Evolutionary conservation across 352 stramenopile genomes (phyloP), one percentile per base, ranked within the genome.

Genomic region (Globisporangium viniferum): DNA sequence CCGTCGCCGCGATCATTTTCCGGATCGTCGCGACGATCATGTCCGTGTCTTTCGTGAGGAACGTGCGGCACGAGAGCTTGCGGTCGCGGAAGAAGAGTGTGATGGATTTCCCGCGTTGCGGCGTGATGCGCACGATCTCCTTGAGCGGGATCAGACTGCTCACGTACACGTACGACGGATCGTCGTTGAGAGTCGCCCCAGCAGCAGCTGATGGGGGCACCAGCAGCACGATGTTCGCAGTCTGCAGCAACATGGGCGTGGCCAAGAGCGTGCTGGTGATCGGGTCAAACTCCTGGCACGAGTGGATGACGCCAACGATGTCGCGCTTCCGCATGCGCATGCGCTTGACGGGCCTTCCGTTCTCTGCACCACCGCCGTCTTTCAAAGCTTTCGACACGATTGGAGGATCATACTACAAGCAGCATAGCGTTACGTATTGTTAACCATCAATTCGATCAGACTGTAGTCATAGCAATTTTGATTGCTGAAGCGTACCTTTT

Each of bases 61-160:
- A 86, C 44, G 85, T 94, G 41, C 86, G 83, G 55, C 86, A 94
- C 18, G 72, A 78, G 51, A 83, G 63, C 35, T 73, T 67, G 22
- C 75, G 79, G 63, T 88, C 70, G 67, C 89, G 89, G 70, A 94
- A 94, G 75, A 94, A 94, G 15, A 94, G 70, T 41, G 84, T 94
- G 66, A 94, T 59, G 24, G 86, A 92, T 68, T 91, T 92, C 68
- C 84, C 80, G 61, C 75, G 70, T 59, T 92, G 84, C 10, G 86
- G 86, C 2, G 86, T 92, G 73, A 94, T 91, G 15, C 86, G 84
- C 18, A 86, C 76, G 46, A 94, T 77, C 33, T 92, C 81, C 22
- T 79, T 80, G 20, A 94, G 73, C 12, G 75, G 75, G 35, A 94
- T 88, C 31, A 92, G 63, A 35, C 91, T 81, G 41, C 76, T 69